phyloP scores from a whole-genome alignment of 2,329 filamentous ascomycete species.

The Trichoderma afroharzianum region DNA sequence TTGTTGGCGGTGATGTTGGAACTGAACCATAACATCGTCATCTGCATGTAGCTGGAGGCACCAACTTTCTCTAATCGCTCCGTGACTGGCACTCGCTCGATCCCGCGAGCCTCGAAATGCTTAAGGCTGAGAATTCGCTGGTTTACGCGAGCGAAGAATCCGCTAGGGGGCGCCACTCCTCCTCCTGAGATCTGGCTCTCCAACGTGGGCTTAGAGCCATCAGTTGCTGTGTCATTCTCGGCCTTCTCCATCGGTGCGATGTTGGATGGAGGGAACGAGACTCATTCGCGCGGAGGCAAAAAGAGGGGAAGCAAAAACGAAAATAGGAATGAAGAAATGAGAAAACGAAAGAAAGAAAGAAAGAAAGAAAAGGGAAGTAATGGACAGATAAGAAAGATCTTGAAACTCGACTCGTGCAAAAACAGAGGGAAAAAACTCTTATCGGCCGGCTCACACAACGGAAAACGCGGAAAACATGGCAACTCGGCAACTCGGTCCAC shows the following conservation, averaged over 20 bases:
- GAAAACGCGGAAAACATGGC: neutral
- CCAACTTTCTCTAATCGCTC: conserved; percentile 34
- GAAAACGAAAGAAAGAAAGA: neutral
- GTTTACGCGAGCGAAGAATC: conserved; percentile 20
- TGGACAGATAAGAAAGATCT: neutral
- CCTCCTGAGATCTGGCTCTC: neutral
- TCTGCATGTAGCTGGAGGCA: conserved; percentile 34
- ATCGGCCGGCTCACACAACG: neutral
- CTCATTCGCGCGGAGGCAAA: neutral
- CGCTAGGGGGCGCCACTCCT: neutral
- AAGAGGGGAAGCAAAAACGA: neutral
- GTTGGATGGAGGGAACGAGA: neutral
- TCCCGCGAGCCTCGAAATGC: conserved; percentile 40
- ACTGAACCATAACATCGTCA: conserved; percentile 42
- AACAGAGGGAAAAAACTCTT: neutral
- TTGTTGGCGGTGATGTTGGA: conserved; percentile 44
- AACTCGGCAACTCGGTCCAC: neutral
- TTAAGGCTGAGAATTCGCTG: conserved; percentile 30
- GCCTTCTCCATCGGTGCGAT: neutral
- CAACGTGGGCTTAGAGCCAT: neutral
- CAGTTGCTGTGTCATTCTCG: neutral
- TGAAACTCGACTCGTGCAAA: neutral
- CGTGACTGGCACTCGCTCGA: conserved; percentile 36
- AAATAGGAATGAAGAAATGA: neutral
- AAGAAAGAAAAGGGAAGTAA: neutral